Evolutionary conservation across 805 yeast species (phyloP).

Genomic region (Cyberlindnera veronae): DNA sequence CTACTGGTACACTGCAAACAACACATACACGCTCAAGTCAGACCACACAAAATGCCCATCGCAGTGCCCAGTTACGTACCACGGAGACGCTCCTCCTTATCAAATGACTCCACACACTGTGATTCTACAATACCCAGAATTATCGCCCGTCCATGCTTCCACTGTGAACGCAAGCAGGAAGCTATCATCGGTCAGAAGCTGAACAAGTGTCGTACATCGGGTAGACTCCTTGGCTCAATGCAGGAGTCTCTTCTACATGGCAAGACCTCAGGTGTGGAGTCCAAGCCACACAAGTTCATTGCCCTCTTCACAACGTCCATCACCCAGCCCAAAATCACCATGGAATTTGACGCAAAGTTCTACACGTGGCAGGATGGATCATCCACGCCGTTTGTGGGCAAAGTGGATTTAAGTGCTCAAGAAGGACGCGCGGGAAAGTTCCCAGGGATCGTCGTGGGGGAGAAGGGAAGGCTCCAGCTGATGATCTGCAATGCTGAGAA

Average conservation of each 20-base stretch:
- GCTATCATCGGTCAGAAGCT: not conserved
- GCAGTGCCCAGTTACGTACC: constrained; percentile 1
- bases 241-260: constrained; percentile 25
- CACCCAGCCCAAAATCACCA: constrained; percentile 2
- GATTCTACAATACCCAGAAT: too few species aligned
- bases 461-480: constrained; percentile 29
- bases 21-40: not conserved
- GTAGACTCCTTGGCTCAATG: constrained; percentile 17
- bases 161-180: constrained; percentile 4
- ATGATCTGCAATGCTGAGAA: constrained; percentile 30
- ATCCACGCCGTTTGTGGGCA: constrained; percentile 32
- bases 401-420: constrained; percentile 25
- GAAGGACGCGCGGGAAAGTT: constrained; percentile 7
- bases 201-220: not conserved
- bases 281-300: constrained; percentile 26
- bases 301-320: constrained; percentile 21
- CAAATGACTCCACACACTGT: constrained; percentile 6
- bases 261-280: constrained; percentile 19
- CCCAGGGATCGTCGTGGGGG: constrained; percentile 25
- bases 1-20: too few species aligned
- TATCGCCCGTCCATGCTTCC: constrained; percentile 12
- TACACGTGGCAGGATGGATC: constrained; percentile 20
- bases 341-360: constrained; percentile 28
- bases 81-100: constrained; percentile 9
- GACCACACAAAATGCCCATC: constrained; percentile 3